Base-by-base conservation (phyloP, 768 basidiomycete species). In the Russula vinacea region DNA sequence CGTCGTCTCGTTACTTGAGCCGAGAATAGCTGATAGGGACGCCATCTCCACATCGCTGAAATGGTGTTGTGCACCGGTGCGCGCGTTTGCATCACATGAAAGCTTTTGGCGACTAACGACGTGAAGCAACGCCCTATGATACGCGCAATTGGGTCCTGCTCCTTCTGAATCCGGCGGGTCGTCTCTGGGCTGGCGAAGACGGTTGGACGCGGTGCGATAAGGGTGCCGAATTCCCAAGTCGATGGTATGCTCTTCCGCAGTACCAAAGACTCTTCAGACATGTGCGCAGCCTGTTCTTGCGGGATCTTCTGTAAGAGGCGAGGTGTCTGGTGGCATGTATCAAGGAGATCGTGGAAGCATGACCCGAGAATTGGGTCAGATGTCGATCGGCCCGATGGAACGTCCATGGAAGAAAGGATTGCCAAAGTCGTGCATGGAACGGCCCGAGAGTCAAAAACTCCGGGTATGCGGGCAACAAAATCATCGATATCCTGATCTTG, bases 231-330 rank as follows among this genome's bases (percentile, higher is more conserved):
- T 10, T 40, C 35, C 24, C 49, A 29, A 42, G 35, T 37, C 33
- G 45, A n/a, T 49, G 29, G n/a, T 62, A 62, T 16, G 45, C 47
- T 29, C 26, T 56, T 56, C 37, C 37, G 37, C 55, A 40, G 37
- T 17, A 56, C 45, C 47, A 62, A 9, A 62, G 35, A 19, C 33
- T 22, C 54, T 50, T 40, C 19, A 56, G 35, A 24, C 24, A 62
- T 16, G n/a, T 26, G 14, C 37, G 54, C 37, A 47, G 24, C 22
- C 37, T 22, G 0, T 24, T 26, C 61, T 10, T 11, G 16, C 17
- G 45, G 11, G 44, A n/a, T 11, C 56, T 42, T 57, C 56, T 14
- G 32, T 14, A 9, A 44, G 56, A 13, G 22, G 32, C 8, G 33
- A 29, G 29, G 49, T n/a, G 10, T 33, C 26, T 1, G 47, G n/a